These are phyloP conservation scores for Hyaloscypha hepaticicola DNA, from an alignment of 495 filamentous ascomycete species.

Conservation along the genomic window DNA sequence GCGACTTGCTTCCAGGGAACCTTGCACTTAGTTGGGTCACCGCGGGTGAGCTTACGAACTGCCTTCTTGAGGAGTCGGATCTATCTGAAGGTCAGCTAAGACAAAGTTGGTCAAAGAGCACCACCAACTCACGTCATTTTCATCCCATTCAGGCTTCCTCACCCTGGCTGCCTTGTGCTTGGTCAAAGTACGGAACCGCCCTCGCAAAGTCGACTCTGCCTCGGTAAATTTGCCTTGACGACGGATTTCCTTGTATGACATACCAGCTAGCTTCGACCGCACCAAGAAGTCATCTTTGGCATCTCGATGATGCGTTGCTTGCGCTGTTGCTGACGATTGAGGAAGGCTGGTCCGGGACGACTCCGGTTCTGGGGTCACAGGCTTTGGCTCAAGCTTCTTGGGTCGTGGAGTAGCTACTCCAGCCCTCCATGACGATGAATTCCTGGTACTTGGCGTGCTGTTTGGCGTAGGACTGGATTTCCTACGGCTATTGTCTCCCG, in stretches of 20 bases:
- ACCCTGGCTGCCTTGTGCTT: constrained; percentile 73
- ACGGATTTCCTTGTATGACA: constrained; percentile 81
- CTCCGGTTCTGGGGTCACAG: not conserved
- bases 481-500: not conserved
- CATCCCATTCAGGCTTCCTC: constrained; percentile 74
- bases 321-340: constrained; percentile 2
- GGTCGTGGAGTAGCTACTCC: not conserved
- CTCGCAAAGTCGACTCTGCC: constrained; percentile 85
- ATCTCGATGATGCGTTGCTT: constrained; percentile 25
- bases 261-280: constrained; percentile 57
- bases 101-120: not conserved
- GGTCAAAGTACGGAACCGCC: constrained; percentile 74
- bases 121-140: constrained; percentile 67
- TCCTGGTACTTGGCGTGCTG: not conserved
- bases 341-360: not conserved
- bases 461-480: not conserved
- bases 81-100: constrained; percentile 36
- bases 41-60: constrained; percentile 40
- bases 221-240: constrained; percentile 62
- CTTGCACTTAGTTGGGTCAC: constrained; percentile 40
- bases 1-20: constrained; percentile 83
- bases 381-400: constrained; percentile 20
- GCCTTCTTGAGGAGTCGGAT: constrained; percentile 48
- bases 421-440: not conserved
- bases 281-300: constrained; percentile 65